Conservation (phyloP, 495 filamentous ascomycete genomes). For the Annulohypoxylon nitens region DNA sequence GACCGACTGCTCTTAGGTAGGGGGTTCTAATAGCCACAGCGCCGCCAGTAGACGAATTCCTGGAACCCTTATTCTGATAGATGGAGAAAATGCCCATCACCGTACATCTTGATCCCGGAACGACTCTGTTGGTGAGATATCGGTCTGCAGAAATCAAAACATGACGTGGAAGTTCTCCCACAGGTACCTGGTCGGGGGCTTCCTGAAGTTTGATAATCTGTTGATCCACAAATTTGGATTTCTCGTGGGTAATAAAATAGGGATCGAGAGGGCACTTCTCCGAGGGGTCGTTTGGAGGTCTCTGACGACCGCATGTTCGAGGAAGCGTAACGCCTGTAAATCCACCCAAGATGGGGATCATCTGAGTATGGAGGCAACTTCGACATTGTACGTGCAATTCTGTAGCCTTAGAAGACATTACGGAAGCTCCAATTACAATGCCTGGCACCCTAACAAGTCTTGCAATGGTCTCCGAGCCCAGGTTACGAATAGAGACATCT, state of each 20-base stretch:
- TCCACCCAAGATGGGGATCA: constrained; percentile 80
- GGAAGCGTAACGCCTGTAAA: constrained; percentile 90
- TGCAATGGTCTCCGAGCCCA: constrained; percentile 93
- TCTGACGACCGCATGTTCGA: constrained; percentile 75
- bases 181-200: constrained; percentile 96
- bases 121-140: constrained; percentile 95
- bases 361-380: constrained; percentile 81
- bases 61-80: constrained; percentile 90
- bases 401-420: constrained; percentile 95
- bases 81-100: constrained; percentile 98
- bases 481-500: constrained; percentile 91
- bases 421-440: constrained; percentile 97
- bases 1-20: constrained; percentile 94
- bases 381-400: constrained; percentile 88
- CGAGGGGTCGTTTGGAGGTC: constrained; percentile 67
- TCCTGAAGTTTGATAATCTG: constrained; percentile 99
- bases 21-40: constrained; percentile 96
- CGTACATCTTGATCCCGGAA: constrained; percentile 94
- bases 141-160: constrained; percentile 95
- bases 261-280: constrained; percentile 91
- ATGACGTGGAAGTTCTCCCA: constrained; percentile 95
- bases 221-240: constrained; percentile 95
- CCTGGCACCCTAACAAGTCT: constrained; percentile 95
- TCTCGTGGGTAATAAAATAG: constrained; percentile 95
- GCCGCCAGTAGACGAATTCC: constrained; percentile 74